Conservation (phyloP, 352 stramenopile genomes). For the Globisporangium perplexum region DNA sequence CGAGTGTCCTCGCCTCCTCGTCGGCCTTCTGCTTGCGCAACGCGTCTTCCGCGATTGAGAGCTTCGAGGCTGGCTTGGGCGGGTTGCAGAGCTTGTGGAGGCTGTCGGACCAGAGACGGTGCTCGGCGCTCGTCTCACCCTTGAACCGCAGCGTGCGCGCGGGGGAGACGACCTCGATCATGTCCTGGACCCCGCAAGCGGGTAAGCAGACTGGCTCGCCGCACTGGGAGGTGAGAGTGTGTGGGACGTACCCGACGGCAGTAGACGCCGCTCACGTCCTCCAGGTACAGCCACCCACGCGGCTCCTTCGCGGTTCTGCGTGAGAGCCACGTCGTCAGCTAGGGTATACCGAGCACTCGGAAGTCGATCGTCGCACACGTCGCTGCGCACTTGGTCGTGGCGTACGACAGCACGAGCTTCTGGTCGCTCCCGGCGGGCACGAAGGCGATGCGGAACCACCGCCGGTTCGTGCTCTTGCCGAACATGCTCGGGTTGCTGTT, state of each 20-base stretch:
- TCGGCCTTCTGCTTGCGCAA: constrained; percentile 1
- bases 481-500: constrained; percentile 82
- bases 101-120: constrained; percentile 77
- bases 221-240: background rate
- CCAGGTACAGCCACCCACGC: constrained; percentile 72
- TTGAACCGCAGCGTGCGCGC: constrained; percentile 69
- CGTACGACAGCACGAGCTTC: constrained; percentile 77
- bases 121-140: constrained; percentile 71
- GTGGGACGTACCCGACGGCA: constrained; percentile 50
- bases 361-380: background rate
- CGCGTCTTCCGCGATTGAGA: constrained; percentile 10
- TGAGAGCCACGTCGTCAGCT: background rate
- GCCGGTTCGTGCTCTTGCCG: constrained; percentile 62
- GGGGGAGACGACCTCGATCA: constrained; percentile 80
- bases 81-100: constrained; percentile 68
- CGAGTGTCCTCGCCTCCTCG: constrained; percentile 6
- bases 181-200: constrained; percentile 31
- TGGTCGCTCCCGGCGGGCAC: constrained; percentile 37
- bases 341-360: background rate
- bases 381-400: constrained; percentile 76
- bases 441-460: constrained; percentile 76
- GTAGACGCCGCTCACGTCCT: constrained; percentile 71
- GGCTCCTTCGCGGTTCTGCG: constrained; percentile 66
- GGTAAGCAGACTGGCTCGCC: background rate
- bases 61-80: constrained; percentile 13